Evolutionary conservation across 163 green algal genomes (phyloP).

Genomic region (Chlamydomonas reinhardtii): DNA sequence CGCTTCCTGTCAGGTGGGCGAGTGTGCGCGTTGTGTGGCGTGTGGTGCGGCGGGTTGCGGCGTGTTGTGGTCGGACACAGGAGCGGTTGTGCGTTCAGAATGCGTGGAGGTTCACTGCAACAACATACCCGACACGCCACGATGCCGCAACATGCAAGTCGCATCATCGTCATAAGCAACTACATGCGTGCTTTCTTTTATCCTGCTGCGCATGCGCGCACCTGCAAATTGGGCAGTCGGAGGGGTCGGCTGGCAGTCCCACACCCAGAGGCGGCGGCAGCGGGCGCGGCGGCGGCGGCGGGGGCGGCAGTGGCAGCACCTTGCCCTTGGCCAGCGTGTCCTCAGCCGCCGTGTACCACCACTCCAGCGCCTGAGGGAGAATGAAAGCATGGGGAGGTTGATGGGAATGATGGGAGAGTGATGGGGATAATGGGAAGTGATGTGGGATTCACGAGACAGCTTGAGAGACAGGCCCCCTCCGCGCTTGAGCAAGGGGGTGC

Average conservation of each 20-base stretch:
- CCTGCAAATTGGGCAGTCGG: slow-evolving; percentile 89
- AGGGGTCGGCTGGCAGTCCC: slow-evolving; percentile 75
- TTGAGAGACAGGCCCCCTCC: too few relatives aligned
- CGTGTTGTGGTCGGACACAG: not conserved
- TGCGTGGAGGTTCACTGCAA: too few relatives aligned
- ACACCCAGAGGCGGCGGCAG: slow-evolving; percentile 72
- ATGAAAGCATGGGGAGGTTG: not conserved
- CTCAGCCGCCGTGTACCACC: slow-evolving; percentile 96
- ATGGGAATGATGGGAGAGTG: not conserved
- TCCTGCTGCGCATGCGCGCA: slow-evolving; percentile 8
- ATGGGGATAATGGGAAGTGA: too few relatives aligned
- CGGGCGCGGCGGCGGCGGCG: slow-evolving; percentile 70
- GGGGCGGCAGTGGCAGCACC: slow-evolving; percentile 76
- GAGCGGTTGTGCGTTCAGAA: too few relatives aligned
- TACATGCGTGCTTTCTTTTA: too few relatives aligned
- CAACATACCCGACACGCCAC: too few relatives aligned
- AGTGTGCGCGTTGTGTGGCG: too few relatives aligned
- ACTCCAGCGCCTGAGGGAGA: slow-evolving; percentile 90
- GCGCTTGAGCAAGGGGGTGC: too few relatives aligned
- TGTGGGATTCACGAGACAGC: too few relatives aligned
- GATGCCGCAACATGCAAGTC: too few relatives aligned
- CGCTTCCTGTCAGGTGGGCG: slow-evolving; percentile 20
- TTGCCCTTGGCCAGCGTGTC: slow-evolving; percentile 66
- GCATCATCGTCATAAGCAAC: too few relatives aligned
- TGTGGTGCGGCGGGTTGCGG: not conserved